Base-by-base conservation (phyloP, 192 early-diverging fungal species). In the Backusella psychrophila region DNA sequence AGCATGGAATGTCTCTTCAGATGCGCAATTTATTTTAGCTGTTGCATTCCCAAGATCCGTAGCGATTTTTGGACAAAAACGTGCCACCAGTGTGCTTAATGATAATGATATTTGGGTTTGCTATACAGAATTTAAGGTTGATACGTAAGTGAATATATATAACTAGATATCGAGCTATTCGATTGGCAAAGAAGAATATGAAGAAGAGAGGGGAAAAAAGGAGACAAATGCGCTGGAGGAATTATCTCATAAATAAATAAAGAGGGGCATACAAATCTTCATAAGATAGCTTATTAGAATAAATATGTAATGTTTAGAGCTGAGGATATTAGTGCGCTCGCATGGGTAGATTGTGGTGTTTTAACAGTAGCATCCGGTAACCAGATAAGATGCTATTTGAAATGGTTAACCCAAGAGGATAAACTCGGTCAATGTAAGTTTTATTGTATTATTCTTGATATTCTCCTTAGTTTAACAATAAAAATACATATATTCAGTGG, bases 1-100 rank as follows among this genome's bases (percentile, higher is more conserved):
- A 42, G 89, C 90, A 66, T 96, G 93, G 94, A 89, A 84, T 75
- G 81, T 92, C 4, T 87, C 93, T n/a, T 88, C 90, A 6, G 92
- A 93, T 77, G 93, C 92, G 1, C 88, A 94, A 52, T 87, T 89
- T 41, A 79, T 95, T 33, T 80, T 96, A 11, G 92, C 91, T 9
- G 85, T 94, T 11, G 90, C 88, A 19, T 85, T 85, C 59, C 68
- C 77, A 14, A 82, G 68, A 19, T 83, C 80, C 11, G 85, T 94
- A 4, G 75, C 83, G 3, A 87, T 95, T 56, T 94, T 88, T 73
- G 87, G 89, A 34, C 90, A 89, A 41, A 75, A 81, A 36, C 78
- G 86, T 33, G 87, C 91, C 3, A 82, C 85, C 0, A 74, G 81
- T 3, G 41, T 68, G 4, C 73, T 80, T 9, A 76, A 80, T 9